Conservation (phyloP, 495 filamentous ascomycete species). For the Trichoderma reesei region DNA sequence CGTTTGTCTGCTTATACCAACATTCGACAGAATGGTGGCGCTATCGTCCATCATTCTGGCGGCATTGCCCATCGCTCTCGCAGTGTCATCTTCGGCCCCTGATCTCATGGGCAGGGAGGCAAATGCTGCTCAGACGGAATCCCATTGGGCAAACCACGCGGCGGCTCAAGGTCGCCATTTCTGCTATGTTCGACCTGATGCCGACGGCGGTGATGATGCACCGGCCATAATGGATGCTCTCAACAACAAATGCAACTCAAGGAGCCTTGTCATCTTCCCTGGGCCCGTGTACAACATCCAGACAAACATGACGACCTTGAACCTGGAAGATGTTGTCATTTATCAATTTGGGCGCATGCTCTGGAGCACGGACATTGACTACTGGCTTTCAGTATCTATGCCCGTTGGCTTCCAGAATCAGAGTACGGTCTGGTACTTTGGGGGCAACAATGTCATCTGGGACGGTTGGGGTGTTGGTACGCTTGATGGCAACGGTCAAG, state of each 20-base stretch:
- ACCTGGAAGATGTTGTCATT: conserved; percentile 29
- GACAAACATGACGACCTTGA: conserved; percentile 33
- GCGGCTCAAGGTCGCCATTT: conserved; percentile 2
- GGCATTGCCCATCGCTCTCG: background rate
- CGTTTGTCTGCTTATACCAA: background rate
- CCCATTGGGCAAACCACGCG: background rate
- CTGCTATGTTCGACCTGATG: background rate
- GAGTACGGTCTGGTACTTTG: conserved; percentile 36
- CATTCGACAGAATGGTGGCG: background rate
- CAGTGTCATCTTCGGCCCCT: background rate
- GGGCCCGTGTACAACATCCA: conserved; percentile 31
- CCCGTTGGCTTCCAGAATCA: conserved; percentile 38
- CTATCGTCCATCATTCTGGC: background rate
- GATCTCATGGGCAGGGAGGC: background rate
- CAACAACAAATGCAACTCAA: conserved; percentile 24
- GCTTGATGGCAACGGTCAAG: conserved; percentile 39
- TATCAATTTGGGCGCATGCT: conserved; percentile 18
- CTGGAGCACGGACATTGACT: conserved; percentile 33
- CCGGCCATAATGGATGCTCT: conserved; percentile 35
- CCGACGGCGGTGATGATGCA: conserved; percentile 23
- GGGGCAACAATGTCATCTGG: conserved; percentile 31
- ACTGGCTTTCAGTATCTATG: conserved; percentile 35
- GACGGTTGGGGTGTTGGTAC: conserved; percentile 30
- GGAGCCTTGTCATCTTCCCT: conserved; percentile 29
- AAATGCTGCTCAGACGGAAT: background rate